Evolutionary conservation across 257 asterid species (phyloP), one percentile per base, ranked within the genome.

Genomic region (Ehretia macrophylla): DNA sequence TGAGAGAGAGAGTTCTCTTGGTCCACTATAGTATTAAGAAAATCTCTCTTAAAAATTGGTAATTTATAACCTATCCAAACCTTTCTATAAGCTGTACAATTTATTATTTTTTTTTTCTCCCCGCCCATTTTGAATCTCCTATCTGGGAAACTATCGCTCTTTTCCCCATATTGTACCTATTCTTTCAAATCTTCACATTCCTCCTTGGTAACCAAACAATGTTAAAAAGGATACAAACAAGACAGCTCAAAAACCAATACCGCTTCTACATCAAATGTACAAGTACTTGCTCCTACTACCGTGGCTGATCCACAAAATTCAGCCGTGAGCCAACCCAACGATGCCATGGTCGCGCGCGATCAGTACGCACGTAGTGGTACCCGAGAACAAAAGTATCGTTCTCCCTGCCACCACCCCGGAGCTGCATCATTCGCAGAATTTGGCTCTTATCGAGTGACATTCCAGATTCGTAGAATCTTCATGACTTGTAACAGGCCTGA

Each of bases 21-120:
- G n/a, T n/a, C n/a, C n/a, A n/a, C n/a, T n/a, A n/a, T n/a, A n/a
- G n/a, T n/a, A n/a, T n/a, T n/a, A 27, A 27, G 6, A 27, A 27
- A 27, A 61, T 38, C 17, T 51, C 52, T 63, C 66, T 66, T 47
- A 27, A 58, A 72, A 60, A 32, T 49, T 6, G 45, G 50, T 63
- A 53, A 80, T 63, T 56, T 47, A 62, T 54, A 48, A n/a, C 35
- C 54, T 59, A 59, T 68, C 62, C 75, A 66, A 58, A 69, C 70
- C 44, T 71, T 44, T 80, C 75, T 79, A 73, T 77, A 66, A 68
- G 23, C 84, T 87, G 88, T 90, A 87, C 96, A 85, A 47, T 81
- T 76, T 2, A 69, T 74, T 81, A 84, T 79, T 85, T 68, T 66
- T 80, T 74, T 76, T 72, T 64, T n/a, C 56, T 46, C 51, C 42